These are phyloP conservation scores for Prunus mira DNA, from an alignment of 306 rosid species.

Conservation along the genomic window DNA sequence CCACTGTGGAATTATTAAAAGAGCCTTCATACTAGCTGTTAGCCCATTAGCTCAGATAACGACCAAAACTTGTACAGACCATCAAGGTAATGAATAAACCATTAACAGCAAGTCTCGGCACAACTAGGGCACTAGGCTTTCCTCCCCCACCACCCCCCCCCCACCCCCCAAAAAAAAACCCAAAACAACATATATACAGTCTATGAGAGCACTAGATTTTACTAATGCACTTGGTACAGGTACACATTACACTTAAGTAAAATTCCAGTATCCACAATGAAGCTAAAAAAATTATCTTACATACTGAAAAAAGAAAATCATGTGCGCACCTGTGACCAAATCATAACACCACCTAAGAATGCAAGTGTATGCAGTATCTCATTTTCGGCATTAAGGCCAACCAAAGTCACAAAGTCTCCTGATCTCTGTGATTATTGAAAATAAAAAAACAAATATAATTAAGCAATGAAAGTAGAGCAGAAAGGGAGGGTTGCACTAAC, in stretches of 20 bases:
- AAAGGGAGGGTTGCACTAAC: slow-evolving; percentile 11
- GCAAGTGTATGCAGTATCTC: slow-evolving; percentile 88
- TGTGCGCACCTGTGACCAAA: slow-evolving; percentile 86
- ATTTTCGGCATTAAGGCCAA: slow-evolving; percentile 79
- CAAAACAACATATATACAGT: background rate
- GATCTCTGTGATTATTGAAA: slow-evolving; percentile 65
- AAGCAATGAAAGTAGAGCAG: slow-evolving; percentile 14
- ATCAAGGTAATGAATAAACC: background rate
- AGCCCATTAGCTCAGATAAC: background rate
- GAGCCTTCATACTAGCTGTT: background rate
- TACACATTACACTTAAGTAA: background rate
- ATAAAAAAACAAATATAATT: background rate
- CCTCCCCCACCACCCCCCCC: background rate
- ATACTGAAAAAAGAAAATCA: slow-evolving; percentile 14
- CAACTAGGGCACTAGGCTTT: background rate
- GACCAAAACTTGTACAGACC: too few species aligned
- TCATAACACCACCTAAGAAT: slow-evolving; percentile 72
- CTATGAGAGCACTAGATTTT: background rate
- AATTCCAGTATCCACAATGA: background rate
- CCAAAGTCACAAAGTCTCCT: slow-evolving; percentile 53
- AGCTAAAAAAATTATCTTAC: background rate
- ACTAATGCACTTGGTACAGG: background rate
- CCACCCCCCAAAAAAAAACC: background rate
- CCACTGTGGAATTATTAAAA: background rate
- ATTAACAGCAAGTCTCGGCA: background rate